phyloP scores from a whole-genome alignment of 495 filamentous ascomycete species.

The Penicillium silybi region DNA sequence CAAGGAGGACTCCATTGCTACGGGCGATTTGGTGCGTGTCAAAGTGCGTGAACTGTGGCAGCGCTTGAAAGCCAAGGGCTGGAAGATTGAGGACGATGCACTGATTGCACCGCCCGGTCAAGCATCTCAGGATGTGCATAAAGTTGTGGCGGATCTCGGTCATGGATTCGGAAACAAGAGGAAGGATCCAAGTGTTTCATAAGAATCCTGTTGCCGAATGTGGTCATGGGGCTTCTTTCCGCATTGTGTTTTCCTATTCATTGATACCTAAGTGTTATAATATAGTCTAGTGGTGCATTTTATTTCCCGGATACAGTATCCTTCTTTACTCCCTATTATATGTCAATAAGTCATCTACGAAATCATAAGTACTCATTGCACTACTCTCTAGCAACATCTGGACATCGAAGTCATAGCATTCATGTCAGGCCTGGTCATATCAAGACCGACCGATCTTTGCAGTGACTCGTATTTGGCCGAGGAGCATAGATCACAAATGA shows the following conservation, averaged over 20 bases:
- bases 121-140: conserved; percentile 1
- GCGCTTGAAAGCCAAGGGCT: conserved; percentile 57
- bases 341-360: too few relatives aligned
- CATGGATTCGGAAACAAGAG: conserved; percentile 24
- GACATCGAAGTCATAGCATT: background rate
- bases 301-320: background rate
- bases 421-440: background rate
- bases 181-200: conserved; percentile 1
- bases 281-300: background rate
- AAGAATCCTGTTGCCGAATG: background rate
- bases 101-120: conserved; percentile 44
- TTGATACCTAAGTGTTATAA: background rate
- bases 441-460: background rate
- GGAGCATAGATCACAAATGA: too few relatives aligned
- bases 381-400: too few relatives aligned
- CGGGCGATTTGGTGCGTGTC: conserved; percentile 76
- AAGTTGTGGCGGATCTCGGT: conserved; percentile 10
- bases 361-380: too few relatives aligned
- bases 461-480: background rate
- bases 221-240: too few relatives aligned
- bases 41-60: conserved; percentile 65
- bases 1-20: conserved; percentile 80
- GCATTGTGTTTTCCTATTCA: background rate
- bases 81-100: conserved; percentile 51
- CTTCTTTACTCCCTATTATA: too few relatives aligned